Evolutionary conservation across 257 asterid species (phyloP), one percentile per base, ranked within the genome.

Genomic region (Plantago ovata): DNA sequence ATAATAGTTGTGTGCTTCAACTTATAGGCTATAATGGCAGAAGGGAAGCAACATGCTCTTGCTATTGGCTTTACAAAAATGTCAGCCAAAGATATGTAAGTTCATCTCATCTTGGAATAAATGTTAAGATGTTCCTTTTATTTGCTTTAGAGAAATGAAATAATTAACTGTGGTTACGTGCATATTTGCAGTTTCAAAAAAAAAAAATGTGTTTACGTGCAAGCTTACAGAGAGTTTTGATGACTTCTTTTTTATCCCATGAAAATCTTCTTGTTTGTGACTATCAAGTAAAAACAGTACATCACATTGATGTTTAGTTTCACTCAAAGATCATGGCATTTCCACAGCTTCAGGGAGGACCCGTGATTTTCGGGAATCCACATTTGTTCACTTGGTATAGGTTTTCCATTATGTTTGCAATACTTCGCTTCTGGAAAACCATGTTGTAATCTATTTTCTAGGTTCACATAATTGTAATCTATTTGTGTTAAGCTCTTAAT

Each of bases 51-150:
- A 61, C 95, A 92, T 73, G 96, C 98, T 68, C 95, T 92, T 51
- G 98, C 97, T 63, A 92, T 92, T 82, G 98, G 98, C 24, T 92
- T 84, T 69, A 92, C 95, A 56, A 92, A 92, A 72, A 82, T 92
- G 89, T 89, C 98, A 11, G 98, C 95, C 15, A 92, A 82, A 62
- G 79, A 88, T 66, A 92, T 92, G 98, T 92, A 77, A 92, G 98
- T 73, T 40, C 20, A 45, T 51, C 6, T 19, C 56, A n/a, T 66
- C n/a, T 64, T 57, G 62, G 21, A 24, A 19, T 56, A 15, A 43
- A 24, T 58, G 42, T 14, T 10, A 33, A 62, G 63, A 18, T 40
- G 4, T 58, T n/a, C 53, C 8, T 56, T 22, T 23, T 22, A 24
- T 53, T 68, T 11, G 4, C 44, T 16, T 9, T 12, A 3, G 20